Conservation (phyloP, 139 green algal genomes). For the Chlamydomonas eustigma region DNA sequence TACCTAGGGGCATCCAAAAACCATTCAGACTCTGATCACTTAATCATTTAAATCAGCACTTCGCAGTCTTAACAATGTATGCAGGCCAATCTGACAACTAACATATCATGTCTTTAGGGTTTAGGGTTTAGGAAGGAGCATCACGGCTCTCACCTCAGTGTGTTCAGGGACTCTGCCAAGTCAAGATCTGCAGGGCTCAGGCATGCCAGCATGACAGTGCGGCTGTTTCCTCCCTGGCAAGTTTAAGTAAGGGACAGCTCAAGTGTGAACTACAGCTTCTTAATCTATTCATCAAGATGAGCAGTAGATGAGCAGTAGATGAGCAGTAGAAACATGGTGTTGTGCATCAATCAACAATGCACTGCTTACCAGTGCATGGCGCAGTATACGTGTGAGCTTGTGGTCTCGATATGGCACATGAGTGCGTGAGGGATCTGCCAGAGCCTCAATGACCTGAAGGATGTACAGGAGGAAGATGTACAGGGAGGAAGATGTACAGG, state of each 20-base stretch:
- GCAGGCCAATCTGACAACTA: too few species aligned
- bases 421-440: not conserved
- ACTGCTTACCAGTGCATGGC: conserved; percentile 21
- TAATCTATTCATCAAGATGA: too few species aligned
- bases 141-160: conserved; percentile 39
- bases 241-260: not conserved
- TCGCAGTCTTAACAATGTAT: too few species aligned
- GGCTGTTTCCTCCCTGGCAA: conserved; percentile 62
- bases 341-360: not conserved
- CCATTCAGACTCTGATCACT: too few species aligned
- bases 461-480: not conserved
- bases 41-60: too few species aligned
- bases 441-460: not conserved
- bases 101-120: too few species aligned
- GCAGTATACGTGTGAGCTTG: conserved; percentile 47
- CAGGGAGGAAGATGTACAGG: not conserved
- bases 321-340: not conserved
- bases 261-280: too few species aligned
- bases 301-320: not conserved
- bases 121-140: too few species aligned
- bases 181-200: conserved; percentile 67
- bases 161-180: conserved; percentile 70
- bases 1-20: conserved; percentile 4
- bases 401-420: conserved; percentile 30
- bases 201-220: conserved; percentile 83